Base-by-base conservation (phyloP, 768 basidiomycete species). In the Podaxis sp. region DNA sequence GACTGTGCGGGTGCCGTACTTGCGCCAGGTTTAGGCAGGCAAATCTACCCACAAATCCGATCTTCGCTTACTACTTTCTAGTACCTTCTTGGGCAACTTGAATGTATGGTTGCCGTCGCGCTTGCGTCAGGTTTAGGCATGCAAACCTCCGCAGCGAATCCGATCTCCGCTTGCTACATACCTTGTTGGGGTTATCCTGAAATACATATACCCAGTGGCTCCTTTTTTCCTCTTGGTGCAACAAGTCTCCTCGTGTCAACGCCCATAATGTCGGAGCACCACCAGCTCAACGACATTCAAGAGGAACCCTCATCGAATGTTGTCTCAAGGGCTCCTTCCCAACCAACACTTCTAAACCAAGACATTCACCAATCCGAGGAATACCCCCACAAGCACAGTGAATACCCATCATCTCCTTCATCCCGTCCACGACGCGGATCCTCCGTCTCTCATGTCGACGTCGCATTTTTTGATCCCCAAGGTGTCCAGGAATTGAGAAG, bases 381-480 rank as follows among this genome's bases (percentile, higher is more conserved):
- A 28, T 3, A 20, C n/a, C 26, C 40, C 15, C 8, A 37, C n/a
- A 20, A 44, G 13, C 44, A 17, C 22, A 60, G 20, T 28, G 57
- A 7, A 44, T 33, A 13, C 33, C 10, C 41, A 55, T 49, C 56
- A 26, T 38, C 60, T 44, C 38, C 65, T 38, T 36, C 62, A 13
- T 20, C 36, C n/a, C 37, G 40, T 26, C 50, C 59, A 17, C 61
- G 62, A 6, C 26, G 53, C 8, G 51, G 38, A 24, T 71, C 71
- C 0, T 62, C 68, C 0, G 72, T 72, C 0, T 80, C 79, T 38
- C 77, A 67, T 58, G 81, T 84, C 17, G 73, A 77, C 37, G 62
- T 85, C 22, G 81, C 80, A 48, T 81, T 80, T 66, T 87, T 87
- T 69, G 85, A 88, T 69, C 84, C 80, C 1, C 70, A 68, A n/a